Percentiles rank a stretch among this genome's conserved stretches.
Conservation (phyloP, 2,329 filamentous ascomycete species). For the Cytospora mali region DNA sequence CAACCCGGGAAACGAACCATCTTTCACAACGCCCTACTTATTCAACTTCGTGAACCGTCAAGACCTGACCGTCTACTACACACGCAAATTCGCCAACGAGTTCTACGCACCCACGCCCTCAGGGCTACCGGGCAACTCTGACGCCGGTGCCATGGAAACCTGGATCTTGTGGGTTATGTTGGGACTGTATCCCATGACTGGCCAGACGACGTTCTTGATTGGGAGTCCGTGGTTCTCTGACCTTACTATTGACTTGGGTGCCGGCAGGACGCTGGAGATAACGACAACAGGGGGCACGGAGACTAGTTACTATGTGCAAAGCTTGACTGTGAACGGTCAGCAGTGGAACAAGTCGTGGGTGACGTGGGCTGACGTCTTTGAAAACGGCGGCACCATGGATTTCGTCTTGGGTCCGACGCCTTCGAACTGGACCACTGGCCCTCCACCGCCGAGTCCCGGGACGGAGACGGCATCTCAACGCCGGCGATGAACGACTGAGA, state of each 20-base stretch:
- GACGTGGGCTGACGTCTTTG: slow-evolving; percentile 67
- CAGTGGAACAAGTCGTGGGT: slow-evolving; percentile 67
- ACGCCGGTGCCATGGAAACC: slow-evolving; percentile 73
- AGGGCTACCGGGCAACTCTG: slow-evolving; percentile 70
- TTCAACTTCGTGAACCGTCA: slow-evolving; percentile 69
- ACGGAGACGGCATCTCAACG: slow-evolving; percentile 30
- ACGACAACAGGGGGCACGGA: slow-evolving; percentile 51
- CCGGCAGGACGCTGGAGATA: slow-evolving; percentile 53
- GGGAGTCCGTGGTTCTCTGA: slow-evolving; percentile 65
- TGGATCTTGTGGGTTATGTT: slow-evolving; percentile 72
- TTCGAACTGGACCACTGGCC: slow-evolving; percentile 59
- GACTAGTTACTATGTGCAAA: slow-evolving; percentile 64
- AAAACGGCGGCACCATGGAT: slow-evolving; percentile 62
- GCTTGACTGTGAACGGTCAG: slow-evolving; percentile 65
- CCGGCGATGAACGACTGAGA: neutral
- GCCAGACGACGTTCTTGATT: slow-evolving; percentile 68
- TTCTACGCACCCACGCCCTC: slow-evolving; percentile 58
- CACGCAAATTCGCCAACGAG: slow-evolving; percentile 59
- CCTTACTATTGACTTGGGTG: slow-evolving; percentile 60
- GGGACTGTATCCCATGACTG: slow-evolving; percentile 68
- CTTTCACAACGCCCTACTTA: slow-evolving; percentile 68
- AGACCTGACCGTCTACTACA: slow-evolving; percentile 60
- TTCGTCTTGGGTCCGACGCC: slow-evolving; percentile 62
- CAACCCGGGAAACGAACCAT: slow-evolving; percentile 69
- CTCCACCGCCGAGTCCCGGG: slow-evolving; percentile 63